phyloP scores from a whole-genome alignment of 2,329 filamentous ascomycete species.

The Massarina eburnea region DNA sequence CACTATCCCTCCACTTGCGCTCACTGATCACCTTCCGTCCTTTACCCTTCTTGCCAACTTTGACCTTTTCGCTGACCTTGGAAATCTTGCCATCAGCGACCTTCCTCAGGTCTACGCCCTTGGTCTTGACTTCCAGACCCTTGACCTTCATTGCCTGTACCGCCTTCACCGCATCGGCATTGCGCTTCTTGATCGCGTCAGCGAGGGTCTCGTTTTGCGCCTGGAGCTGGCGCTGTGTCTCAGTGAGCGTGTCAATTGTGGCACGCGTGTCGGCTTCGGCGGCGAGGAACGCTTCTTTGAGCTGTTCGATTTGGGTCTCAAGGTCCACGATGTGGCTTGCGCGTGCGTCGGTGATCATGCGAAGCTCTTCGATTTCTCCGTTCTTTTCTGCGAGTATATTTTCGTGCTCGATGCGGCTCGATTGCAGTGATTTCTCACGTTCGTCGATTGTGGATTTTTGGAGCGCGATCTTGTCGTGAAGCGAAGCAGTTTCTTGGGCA shows the following conservation, averaged over 20 bases:
- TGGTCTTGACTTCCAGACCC: constrained; percentile 33
- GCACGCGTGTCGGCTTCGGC: constrained; percentile 30
- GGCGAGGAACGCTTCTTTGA: constrained; percentile 35
- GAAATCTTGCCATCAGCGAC: constrained; percentile 32
- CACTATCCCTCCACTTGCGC: constrained; percentile 35
- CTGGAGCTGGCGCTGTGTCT: constrained; percentile 29
- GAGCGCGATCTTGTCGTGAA: constrained; percentile 40
- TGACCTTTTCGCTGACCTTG: constrained; percentile 36
- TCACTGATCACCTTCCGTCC: constrained; percentile 23
- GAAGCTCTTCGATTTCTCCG: constrained; percentile 37
- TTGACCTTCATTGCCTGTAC: constrained; percentile 38
- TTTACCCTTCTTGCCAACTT: constrained; percentile 34
- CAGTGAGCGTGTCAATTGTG: constrained; percentile 35
- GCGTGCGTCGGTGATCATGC: constrained; percentile 35
- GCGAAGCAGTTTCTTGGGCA: constrained; percentile 33
- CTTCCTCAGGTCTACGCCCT: constrained; percentile 25
- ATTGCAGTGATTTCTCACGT: constrained; percentile 29
- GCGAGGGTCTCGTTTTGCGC: constrained; percentile 34
- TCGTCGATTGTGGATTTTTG: constrained; percentile 43
- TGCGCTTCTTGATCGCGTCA: constrained; percentile 29
- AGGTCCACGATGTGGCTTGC: constrained; percentile 35
- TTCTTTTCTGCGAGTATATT: constrained; percentile 27
- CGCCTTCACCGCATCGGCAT: constrained; percentile 28
- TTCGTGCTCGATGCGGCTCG: constrained; percentile 27
- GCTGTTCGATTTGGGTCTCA: constrained; percentile 29